Evolutionary conservation across 768 basidiomycete species (phyloP).

Genomic region (Leucosporidium scottii): DNA sequence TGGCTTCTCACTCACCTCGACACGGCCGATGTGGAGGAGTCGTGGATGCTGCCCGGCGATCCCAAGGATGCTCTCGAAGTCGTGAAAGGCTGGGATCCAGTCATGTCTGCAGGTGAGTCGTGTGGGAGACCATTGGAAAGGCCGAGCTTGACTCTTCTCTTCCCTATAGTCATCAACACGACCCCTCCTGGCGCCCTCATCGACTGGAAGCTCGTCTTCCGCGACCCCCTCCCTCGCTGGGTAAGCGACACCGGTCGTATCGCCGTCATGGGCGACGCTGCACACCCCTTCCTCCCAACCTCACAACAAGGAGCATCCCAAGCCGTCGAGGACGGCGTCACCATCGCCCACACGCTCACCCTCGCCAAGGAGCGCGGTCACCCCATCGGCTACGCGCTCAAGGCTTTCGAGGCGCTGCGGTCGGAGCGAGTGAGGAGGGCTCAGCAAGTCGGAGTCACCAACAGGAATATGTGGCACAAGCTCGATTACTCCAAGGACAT

Average conservation of each 20-base stretch:
- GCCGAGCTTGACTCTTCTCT: background rate
- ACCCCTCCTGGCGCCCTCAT: constrained; percentile 8
- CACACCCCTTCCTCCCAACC: constrained; percentile 35
- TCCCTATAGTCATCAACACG: background rate
- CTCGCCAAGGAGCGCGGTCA: constrained; percentile 30
- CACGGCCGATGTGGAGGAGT: constrained; percentile 17
- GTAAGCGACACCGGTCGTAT: constrained; percentile 15
- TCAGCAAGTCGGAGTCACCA: constrained; percentile 10
- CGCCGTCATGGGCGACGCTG: constrained; percentile 7
- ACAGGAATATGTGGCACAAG: constrained; percentile 16
- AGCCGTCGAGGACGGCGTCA: constrained; percentile 37
- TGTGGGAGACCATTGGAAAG: too few species aligned
- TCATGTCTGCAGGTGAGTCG: constrained; percentile 1
- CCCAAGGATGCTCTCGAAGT: constrained; percentile 19
- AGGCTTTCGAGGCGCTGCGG: constrained; percentile 12
- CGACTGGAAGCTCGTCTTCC: constrained; percentile 39
- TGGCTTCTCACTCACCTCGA: constrained; percentile 22
- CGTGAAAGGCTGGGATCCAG: constrained; percentile 18
- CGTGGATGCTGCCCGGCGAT: constrained; percentile 14
- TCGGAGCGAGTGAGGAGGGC: constrained; percentile 13
- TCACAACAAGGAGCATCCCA: constrained; percentile 37
- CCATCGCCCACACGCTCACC: constrained; percentile 34
- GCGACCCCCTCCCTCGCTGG: constrained; percentile 38
- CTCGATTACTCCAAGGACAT: constrained; percentile 8
- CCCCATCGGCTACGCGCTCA: constrained; percentile 11